Evolutionary conservation across 768 basidiomycete genomes (phyloP).

Genomic region (Coprinellus micaceus): DNA sequence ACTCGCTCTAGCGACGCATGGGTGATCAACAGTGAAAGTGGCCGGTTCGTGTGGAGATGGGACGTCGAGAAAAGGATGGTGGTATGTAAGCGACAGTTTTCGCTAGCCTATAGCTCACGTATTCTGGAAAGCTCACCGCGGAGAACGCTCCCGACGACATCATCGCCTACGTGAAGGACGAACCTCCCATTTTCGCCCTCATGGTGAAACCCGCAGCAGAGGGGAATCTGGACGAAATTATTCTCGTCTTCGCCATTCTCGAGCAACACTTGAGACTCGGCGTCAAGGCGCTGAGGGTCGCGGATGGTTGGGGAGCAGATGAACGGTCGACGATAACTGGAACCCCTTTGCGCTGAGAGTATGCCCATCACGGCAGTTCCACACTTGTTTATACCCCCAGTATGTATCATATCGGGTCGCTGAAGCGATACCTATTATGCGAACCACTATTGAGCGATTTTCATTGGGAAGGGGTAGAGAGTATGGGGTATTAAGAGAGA

Average conservation of each 20-base stretch:
- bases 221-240: background rate
- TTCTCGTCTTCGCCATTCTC: background rate
- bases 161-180: background rate
- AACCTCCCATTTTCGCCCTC: background rate
- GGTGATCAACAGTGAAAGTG: background rate
- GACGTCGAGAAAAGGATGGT: background rate
- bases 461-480: no score
- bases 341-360: no score
- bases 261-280: background rate
- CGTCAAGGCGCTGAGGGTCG: background rate
- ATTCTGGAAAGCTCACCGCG: no score
- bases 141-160: background rate
- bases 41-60: background rate
- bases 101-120: background rate
- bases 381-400: no score
- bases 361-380: no score
- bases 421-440: no score
- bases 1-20: background rate
- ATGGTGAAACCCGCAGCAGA: background rate
- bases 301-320: background rate
- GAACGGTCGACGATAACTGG: background rate
- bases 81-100: background rate
- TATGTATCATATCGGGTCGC: no score
- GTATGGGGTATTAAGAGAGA: no score
- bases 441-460: no score